Base-by-base conservation (phyloP, 2,329 filamentous ascomycete genomes). In the Trichoderma sp. region DNA sequence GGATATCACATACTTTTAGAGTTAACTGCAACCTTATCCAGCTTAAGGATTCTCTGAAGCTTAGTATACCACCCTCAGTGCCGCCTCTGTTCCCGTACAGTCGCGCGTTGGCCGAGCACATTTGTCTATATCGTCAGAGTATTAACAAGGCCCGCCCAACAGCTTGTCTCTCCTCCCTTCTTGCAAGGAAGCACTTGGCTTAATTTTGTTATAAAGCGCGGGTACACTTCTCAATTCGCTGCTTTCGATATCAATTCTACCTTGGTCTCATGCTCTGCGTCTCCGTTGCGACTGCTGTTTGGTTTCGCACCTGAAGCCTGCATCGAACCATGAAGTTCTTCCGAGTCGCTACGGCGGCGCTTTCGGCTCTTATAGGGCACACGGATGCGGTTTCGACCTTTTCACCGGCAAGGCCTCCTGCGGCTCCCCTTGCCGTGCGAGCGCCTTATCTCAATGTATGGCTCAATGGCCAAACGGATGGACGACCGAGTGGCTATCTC, bases 391-490 rank as follows among this genome's bases (percentile, higher is more conserved):
- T 65, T 17, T 89, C 87, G 10, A 85, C 80, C 1, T 91, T 90
- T 72, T 80, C 78, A 43, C 89, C 89, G 41, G 83, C 85, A 43
- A 82, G 87, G 7, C 88, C 89, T 48, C 89, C 89, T 17, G 83
- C 89, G 1, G 80, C 90, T 30, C 90, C 91, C 14, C 76, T 94
- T 41, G 90, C 90, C 50, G 90, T 93, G 51, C 87, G 86, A 67
- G 89, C 87, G 10, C 91, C 91, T 0, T 94, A 93, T 70, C 77
- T 93, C 17, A 92, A 85, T 72, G 85, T 87, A 15, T 92, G 89
- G 88, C 80, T 89, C 48, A 77, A 84, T 65, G 87, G 83, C 10
- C 88, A 87, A 1, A 84, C 79, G 30, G 81, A 87, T 73, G 85
- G 83, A 24, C 83, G 85, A 10, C 85, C 88, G 71, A 87, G 87